Percentiles rank a stretch among this genome's conserved stretches.
Evolutionary conservation across 2,329 filamentous ascomycete genomes (phyloP).

Genomic region (Dactylellina drechsleri): DNA sequence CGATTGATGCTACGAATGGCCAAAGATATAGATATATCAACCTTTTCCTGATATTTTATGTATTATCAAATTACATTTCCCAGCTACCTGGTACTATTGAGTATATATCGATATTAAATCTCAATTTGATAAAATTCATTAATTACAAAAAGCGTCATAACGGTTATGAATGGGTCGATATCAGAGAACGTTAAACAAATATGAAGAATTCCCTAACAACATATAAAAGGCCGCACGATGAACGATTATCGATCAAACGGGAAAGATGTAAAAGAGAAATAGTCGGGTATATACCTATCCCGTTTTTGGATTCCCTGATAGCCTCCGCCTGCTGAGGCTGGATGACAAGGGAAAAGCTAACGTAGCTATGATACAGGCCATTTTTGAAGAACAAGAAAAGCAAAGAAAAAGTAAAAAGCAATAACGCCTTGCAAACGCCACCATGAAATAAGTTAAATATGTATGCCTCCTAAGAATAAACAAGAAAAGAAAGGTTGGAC

Average conservation of each 20-base stretch:
- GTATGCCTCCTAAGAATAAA: constrained; percentile 34
- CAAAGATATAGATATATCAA: no score
- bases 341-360: not conserved
- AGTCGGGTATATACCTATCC: not conserved
- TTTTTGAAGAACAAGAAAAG: constrained; percentile 4
- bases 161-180: no score
- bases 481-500: constrained; percentile 33
- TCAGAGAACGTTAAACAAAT: no score
- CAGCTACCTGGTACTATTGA: no score
- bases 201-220: no score
- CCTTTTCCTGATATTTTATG: no score
- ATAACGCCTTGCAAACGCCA: constrained; percentile 36
- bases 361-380: constrained; percentile 37
- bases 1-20: no score
- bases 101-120: no score
- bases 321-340: not conserved
- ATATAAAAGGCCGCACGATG: not conserved
- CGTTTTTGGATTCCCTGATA: not conserved
- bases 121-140: no score
- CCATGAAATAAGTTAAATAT: constrained; percentile 25
- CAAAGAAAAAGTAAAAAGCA: constrained; percentile 14
- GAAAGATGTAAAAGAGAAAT: not conserved
- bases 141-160: no score
- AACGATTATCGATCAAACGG: not conserved
- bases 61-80: no score